Evolutionary conservation across 495 filamentous ascomycete genomes (phyloP), one percentile per base, ranked within the genome.

Genomic region (Sporormia fimetaria): DNA sequence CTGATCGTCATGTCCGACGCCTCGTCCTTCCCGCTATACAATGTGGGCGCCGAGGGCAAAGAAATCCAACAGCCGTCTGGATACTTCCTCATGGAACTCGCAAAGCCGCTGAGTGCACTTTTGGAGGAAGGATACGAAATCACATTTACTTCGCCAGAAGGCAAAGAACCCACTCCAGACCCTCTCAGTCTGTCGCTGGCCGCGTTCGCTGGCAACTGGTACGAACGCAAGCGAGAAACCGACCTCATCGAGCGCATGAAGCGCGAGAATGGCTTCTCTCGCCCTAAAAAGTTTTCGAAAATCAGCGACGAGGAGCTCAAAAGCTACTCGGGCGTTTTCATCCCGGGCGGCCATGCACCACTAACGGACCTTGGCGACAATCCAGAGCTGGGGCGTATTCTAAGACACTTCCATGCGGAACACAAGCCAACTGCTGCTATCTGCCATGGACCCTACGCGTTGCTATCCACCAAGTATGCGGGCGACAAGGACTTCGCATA

Each of bases 1-100:
- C 64, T 66, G 44, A 59, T 66, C 38, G 44, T 67, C 49, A 56
- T 67, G 38, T 63, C 57, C 38, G 60, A 64, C 25, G 58, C 60
- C 9, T 18, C 60, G 42, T 57, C 57, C 14, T 56, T 67, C 42
- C 51, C 62, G 4, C 25, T 67, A 3, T 54, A 54, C 17, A 66
- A 63, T 21, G 15, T 17, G 7, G 34, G 34, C n/a, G 10, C 34
- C 12, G 34, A 23, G 15, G 57, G 54, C 42, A 49, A 57, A 33
- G 40, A 40, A n/a, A 36, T 62, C 33, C 38, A 60, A 14, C 60
- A 66, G 29, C 60, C 59, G 4, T 57, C 61, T 2, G 65, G 65
- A 2, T 66, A 63, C 51, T 67, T 67, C 56, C 58, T 67, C 9
- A 63, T 62, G 40, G 65, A 67, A 39, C 60, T 67, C 23, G 60